These are phyloP conservation scores for Penicilliopsis zonata DNA, from an alignment of 495 filamentous ascomycete genomes.

Conservation along the genomic window DNA sequence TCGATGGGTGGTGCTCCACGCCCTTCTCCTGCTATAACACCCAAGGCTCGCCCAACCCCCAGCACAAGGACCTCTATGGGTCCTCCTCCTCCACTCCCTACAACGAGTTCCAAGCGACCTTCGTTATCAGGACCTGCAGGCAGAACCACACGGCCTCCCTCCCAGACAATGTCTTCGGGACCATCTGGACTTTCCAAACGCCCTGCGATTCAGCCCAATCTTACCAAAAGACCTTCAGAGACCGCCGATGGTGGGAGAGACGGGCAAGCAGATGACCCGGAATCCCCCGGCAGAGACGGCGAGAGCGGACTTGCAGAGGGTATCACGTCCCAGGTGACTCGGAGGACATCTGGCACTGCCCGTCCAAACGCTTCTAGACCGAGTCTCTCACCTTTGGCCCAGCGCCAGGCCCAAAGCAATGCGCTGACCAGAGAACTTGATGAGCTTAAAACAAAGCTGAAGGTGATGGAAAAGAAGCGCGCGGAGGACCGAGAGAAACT, in stretches of 20 bases:
- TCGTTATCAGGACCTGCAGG: constrained; percentile 25
- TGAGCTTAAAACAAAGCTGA: constrained; percentile 66
- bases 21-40: constrained; percentile 24
- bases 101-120: constrained; percentile 19
- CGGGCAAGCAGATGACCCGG: constrained; percentile 19
- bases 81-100: constrained; percentile 37
- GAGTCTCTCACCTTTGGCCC: constrained; percentile 8
- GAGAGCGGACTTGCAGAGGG: constrained; percentile 12
- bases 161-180: constrained; percentile 13
- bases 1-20: constrained; percentile 40
- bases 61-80: constrained; percentile 54
- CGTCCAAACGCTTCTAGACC: constrained; percentile 13
- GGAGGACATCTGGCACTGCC: constrained; percentile 21
- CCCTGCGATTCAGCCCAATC: constrained; percentile 21
- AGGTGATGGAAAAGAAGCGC: constrained; percentile 70
- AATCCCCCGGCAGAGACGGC: constrained; percentile 12
- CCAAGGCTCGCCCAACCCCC: constrained; percentile 41
- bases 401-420: constrained; percentile 17
- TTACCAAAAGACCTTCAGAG: constrained; percentile 16
- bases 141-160: constrained; percentile 23
- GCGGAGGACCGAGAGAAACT: constrained; percentile 80
- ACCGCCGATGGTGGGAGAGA: constrained; percentile 14
- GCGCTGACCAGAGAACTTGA: constrained; percentile 56
- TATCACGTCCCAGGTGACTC: constrained; percentile 5
- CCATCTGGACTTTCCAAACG: constrained; percentile 22